These are phyloP conservation scores for Aplosporella prunicola DNA, from an alignment of 2,329 filamentous ascomycete species.

Conservation along the genomic window DNA sequence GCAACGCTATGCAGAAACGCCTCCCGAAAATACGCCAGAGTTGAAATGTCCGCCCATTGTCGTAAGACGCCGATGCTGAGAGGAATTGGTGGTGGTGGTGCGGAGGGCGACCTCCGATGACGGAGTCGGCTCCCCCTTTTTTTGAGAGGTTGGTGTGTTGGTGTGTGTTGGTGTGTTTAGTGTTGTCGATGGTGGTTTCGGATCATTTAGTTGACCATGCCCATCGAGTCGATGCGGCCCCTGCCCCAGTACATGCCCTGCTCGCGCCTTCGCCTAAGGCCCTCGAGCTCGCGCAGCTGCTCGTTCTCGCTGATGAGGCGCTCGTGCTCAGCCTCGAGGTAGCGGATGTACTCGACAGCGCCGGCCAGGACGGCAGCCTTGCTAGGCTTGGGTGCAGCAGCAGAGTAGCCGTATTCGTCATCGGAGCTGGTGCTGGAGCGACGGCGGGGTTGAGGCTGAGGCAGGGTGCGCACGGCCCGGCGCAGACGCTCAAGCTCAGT, in stretches of 20 bases:
- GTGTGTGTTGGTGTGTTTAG: not conserved
- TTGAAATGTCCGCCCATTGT: too few relatives aligned
- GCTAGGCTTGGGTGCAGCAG: conserved; percentile 11
- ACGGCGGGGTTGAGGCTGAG: conserved; percentile 20
- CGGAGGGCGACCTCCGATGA: too few relatives aligned
- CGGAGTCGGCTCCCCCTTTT: too few relatives aligned
- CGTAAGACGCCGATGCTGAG: too few relatives aligned
- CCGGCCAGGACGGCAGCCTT: conserved; percentile 17
- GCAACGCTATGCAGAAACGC: too few relatives aligned
- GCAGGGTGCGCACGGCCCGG: conserved; percentile 21
- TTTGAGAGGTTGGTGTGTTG: not conserved
- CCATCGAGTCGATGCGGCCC: conserved; percentile 1
- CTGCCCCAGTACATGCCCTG: conserved; percentile 9
- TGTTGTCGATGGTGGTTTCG: not conserved
- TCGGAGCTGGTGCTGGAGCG: conserved; percentile 13
- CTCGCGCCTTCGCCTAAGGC: conserved; percentile 7
- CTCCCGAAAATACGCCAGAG: too few relatives aligned
- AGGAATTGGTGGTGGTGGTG: too few relatives aligned
- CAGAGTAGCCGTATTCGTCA: conserved; percentile 6
- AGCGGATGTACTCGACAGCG: conserved; percentile 14
- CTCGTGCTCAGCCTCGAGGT: conserved; percentile 12
- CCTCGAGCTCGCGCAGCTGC: conserved; percentile 15
- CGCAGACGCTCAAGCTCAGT: conserved; percentile 23
- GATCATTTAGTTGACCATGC: conserved; percentile 6
- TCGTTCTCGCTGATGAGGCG: conserved; percentile 20